A percentile compares a stretch with the other conserved stretches of the same genome.
Conservation (phyloP, 441 rosid genomes). For the Populus trichocarpa region DNA sequence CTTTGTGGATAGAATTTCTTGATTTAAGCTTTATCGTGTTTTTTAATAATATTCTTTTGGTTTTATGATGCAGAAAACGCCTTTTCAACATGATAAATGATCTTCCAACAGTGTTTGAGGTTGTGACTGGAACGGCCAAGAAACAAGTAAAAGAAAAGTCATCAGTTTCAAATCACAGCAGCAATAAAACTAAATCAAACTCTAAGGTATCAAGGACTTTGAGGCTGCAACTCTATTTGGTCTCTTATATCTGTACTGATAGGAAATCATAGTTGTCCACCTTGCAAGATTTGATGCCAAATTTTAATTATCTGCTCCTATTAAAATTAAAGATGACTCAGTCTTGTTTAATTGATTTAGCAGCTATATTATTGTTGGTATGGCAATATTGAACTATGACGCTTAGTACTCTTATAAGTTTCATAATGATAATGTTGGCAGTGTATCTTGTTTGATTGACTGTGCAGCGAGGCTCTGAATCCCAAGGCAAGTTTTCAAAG, state of each 20-base stretch:
- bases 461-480: conserved; percentile 47
- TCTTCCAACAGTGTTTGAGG: conserved; percentile 57
- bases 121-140: conserved; percentile 50
- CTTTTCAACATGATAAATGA: conserved; percentile 65
- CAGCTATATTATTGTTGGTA: not conserved
- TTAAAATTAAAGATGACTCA: not conserved
- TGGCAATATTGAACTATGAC: not conserved
- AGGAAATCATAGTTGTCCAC: not conserved
- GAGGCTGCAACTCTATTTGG: not conserved
- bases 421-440: not conserved
- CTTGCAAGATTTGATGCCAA: not conserved
- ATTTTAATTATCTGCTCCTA: not conserved
- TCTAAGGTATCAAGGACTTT: conserved; percentile 31
- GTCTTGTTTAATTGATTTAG: not conserved
- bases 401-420: not conserved
- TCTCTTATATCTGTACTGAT: not conserved
- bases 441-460: not conserved
- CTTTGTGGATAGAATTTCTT: not conserved
- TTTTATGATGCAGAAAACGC: conserved; percentile 43
- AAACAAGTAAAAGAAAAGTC: conserved; percentile 44
- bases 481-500: conserved; percentile 48
- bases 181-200: conserved; percentile 54
- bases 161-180: conserved; percentile 47
- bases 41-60: not conserved
- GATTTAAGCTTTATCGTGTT: not conserved